Conservation (phyloP, 73 alveolate species). For the Paramecium sexaurelia region DNA sequence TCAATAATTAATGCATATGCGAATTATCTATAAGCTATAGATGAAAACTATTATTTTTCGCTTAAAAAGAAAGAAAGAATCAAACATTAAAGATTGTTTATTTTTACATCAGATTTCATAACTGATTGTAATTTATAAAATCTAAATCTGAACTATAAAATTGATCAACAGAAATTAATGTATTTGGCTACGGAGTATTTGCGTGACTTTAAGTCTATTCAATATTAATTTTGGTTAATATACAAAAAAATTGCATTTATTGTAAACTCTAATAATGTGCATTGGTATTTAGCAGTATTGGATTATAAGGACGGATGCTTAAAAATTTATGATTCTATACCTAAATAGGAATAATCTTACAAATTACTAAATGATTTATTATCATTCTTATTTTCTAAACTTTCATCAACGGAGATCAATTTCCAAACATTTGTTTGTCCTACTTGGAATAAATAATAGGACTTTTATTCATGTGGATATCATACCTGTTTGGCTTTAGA, state of each 20-base stretch:
- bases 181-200: neutral
- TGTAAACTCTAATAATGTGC: neutral
- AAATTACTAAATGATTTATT: neutral
- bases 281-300: neutral
- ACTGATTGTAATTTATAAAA: neutral
- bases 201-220: neutral
- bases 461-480: neutral
- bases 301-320: neutral
- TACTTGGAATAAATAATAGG: neutral
- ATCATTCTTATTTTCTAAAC: neutral
- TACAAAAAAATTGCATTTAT: neutral
- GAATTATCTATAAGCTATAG: neutral
- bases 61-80: neutral
- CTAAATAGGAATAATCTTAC: neutral
- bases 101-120: neutral
- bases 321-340: neutral
- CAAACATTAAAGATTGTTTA: neutral
- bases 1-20: neutral
- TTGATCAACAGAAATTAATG: neutral
- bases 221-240: neutral
- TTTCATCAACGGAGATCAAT: neutral
- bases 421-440: neutral
- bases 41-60: neutral
- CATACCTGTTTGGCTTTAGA: neutral
- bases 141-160: too few species aligned